Conservation (phyloP, 2,329 filamentous ascomycete genomes). For the Davidsoniella australis region DNA sequence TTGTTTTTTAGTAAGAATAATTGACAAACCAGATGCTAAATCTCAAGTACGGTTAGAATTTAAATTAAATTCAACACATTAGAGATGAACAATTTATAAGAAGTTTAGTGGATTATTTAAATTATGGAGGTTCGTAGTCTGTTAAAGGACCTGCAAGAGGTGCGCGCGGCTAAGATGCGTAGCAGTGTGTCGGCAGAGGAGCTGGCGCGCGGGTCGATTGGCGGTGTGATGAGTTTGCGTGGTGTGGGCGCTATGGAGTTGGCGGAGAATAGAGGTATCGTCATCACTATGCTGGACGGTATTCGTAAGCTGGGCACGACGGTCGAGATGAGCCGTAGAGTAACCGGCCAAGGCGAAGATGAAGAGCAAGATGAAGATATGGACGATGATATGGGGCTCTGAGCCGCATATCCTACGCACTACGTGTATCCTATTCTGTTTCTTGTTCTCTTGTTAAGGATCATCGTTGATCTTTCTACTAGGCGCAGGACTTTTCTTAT, state of each 20-base stretch:
- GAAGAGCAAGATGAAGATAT: conserved; percentile 39
- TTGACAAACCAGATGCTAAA: too few species aligned
- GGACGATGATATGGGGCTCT: conserved; percentile 17
- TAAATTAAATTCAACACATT: too few species aligned
- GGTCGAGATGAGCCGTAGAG: conserved; percentile 58
- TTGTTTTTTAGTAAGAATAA: too few species aligned
- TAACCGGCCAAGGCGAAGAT: conserved; percentile 55
- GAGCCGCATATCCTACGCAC: background rate
- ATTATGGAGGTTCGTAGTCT: conserved; percentile 59
- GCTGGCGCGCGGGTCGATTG: conserved; percentile 33
- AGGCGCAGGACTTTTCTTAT: too few species aligned
- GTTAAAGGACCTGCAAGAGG: conserved; percentile 68
- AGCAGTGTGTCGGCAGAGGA: conserved; percentile 56
- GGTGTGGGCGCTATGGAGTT: conserved; percentile 91
- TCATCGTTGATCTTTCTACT: background rate
- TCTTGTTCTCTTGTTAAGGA: background rate
- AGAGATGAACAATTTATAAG: too few species aligned
- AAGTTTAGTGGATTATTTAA: too few species aligned
- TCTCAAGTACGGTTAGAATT: too few species aligned
- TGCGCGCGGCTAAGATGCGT: conserved; percentile 76
- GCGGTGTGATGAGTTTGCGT: conserved; percentile 48
- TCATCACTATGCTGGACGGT: conserved; percentile 73
- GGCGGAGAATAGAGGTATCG: conserved; percentile 68
- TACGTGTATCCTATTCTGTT: background rate
- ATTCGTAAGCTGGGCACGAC: conserved; percentile 70